These are phyloP conservation scores for Starmera amethionina DNA, from an alignment of 805 yeast species.

Conservation along the genomic window DNA sequence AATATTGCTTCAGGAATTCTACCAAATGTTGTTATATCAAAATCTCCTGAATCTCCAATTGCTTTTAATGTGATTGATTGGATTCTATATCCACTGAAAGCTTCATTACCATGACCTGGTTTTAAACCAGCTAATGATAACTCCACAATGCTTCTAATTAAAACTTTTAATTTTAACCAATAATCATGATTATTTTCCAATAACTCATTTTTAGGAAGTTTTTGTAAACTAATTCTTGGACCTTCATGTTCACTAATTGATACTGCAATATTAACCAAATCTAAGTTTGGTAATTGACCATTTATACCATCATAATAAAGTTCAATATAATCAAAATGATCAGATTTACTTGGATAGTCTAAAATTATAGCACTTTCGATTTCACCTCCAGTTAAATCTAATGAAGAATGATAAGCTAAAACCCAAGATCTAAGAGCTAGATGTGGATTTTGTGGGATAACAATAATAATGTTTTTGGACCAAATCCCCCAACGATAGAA, in stretches of 20 bases:
- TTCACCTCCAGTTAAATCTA: slow-evolving; percentile 87
- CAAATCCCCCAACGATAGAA: slow-evolving; percentile 83
- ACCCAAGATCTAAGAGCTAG: slow-evolving; percentile 80
- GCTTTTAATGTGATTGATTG: slow-evolving; percentile 83
- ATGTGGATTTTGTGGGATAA: slow-evolving; percentile 65
- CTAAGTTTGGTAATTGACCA: slow-evolving; percentile 94
- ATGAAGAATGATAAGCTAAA: slow-evolving; percentile 77
- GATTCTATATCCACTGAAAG: slow-evolving; percentile 93
- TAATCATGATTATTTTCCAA: slow-evolving; percentile 32
- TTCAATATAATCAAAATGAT: slow-evolving; percentile 66
- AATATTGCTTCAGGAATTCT: slow-evolving; percentile 80
- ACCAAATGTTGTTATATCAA: slow-evolving; percentile 87
- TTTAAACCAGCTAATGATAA: slow-evolving; percentile 65
- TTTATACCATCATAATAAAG: slow-evolving; percentile 79
- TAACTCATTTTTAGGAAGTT: slow-evolving; percentile 36
- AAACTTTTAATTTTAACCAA: slow-evolving; percentile 43
- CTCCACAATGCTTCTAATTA: slow-evolving; percentile 56
- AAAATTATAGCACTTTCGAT: slow-evolving; percentile 84
- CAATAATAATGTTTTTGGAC: slow-evolving; percentile 89
- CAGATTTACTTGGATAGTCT: slow-evolving; percentile 61
- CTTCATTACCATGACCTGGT: slow-evolving; percentile 66
- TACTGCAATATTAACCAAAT: slow-evolving; percentile 76
- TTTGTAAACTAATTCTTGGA: slow-evolving; percentile 58
- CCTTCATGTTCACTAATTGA: slow-evolving; percentile 68
- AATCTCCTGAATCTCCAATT: slow-evolving; percentile 41